Conservation (phyloP, 768 basidiomycete species). For the Myochromella boudieri region DNA sequence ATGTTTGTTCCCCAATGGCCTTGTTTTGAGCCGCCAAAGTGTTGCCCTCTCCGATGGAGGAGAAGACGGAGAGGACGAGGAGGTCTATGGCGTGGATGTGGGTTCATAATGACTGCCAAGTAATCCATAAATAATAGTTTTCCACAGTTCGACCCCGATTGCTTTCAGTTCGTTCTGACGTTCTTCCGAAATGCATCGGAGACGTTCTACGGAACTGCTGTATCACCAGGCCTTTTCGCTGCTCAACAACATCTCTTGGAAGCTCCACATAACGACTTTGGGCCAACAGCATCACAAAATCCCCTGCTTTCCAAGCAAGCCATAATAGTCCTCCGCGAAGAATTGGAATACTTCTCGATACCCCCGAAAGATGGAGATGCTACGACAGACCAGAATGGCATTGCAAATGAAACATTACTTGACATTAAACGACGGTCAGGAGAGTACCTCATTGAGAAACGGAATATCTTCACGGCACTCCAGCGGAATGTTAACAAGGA, state of each 20-base stretch:
- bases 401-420: conserved; percentile 75
- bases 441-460: conserved; percentile 81
- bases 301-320: conserved; percentile 95
- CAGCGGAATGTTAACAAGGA: conserved; percentile 99
- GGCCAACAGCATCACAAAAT: conserved; percentile 73
- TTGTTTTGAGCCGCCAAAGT: conserved; percentile 88
- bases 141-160: conserved; percentile 91
- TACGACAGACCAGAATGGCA: conserved; percentile 72
- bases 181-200: conserved; percentile 92
- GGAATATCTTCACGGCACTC: conserved; percentile 94
- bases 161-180: conserved; percentile 88
- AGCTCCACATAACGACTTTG: conserved; percentile 57
- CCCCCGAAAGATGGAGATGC: conserved; percentile 69
- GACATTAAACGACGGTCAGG: conserved; percentile 87
- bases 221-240: conserved; percentile 67
- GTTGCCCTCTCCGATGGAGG: conserved; percentile 72
- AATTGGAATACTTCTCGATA: conserved; percentile 97
- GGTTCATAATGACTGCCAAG: conserved; percentile 34
- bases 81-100: conserved; percentile 95
- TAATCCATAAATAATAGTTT: conserved; percentile 8
- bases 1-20: conserved; percentile 96
- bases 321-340: conserved; percentile 96
- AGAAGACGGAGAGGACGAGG: conserved; percentile 81
- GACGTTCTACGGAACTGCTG: conserved; percentile 85
- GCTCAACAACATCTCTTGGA: conserved; percentile 83